These are phyloP conservation scores for Quercus berberidifolia DNA, from an alignment of 306 rosid genomes.

Conservation along the genomic window DNA sequence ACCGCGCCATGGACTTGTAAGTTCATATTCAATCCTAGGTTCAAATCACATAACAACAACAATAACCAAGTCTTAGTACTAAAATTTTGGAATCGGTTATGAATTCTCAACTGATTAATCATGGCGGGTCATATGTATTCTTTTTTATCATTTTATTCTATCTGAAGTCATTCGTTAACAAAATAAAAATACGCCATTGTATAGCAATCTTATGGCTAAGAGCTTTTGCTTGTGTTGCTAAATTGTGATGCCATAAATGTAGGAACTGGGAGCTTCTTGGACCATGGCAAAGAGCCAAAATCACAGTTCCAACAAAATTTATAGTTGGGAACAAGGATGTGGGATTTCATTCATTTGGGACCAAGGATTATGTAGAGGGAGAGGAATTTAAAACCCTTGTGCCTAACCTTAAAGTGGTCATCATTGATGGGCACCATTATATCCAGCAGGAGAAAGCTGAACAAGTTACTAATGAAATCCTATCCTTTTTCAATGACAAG, in stretches of 20 bases:
- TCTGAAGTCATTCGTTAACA: too few relatives aligned
- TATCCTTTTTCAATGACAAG: not conserved
- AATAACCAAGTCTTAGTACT: too few relatives aligned
- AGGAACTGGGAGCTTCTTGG: slow-evolving; percentile 50
- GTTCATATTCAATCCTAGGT: not conserved
- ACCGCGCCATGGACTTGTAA: slow-evolving; percentile 70
- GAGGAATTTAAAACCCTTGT: not conserved
- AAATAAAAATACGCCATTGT: too few relatives aligned
- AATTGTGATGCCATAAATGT: not conserved
- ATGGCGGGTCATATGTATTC: too few relatives aligned
- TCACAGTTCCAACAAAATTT: not conserved
- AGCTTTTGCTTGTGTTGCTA: too few relatives aligned
- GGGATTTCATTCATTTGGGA: not conserved
- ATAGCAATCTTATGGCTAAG: too few relatives aligned
- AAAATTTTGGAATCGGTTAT: too few relatives aligned
- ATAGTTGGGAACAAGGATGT: slow-evolving; percentile 25
- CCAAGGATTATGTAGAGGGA: slow-evolving; percentile 28
- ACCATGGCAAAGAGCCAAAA: slow-evolving; percentile 35
- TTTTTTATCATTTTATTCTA: too few relatives aligned
- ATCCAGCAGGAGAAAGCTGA: slow-evolving; percentile 22
- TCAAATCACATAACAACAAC: too few relatives aligned
- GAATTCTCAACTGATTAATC: too few relatives aligned
- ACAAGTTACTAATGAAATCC: slow-evolving; percentile 14
- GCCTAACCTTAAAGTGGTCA: not conserved
- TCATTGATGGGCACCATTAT: slow-evolving; percentile 14